Conservation (phyloP, 805 yeast genomes). For the Phaffomyces thermotolerans region DNA sequence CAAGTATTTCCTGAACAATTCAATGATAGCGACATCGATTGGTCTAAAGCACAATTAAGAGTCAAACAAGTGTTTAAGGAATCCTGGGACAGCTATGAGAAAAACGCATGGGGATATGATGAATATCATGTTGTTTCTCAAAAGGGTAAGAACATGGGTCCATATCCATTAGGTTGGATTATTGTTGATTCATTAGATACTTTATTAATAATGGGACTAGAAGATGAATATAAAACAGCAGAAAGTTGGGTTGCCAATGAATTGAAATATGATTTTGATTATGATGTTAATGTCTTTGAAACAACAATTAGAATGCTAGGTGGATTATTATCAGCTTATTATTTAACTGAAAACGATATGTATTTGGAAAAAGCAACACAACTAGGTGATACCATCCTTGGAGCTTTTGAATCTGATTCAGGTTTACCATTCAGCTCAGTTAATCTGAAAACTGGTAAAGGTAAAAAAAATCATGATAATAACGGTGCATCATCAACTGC, state of each 20-base stretch:
- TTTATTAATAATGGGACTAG: constrained; percentile 57
- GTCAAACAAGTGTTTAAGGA: constrained; percentile 65
- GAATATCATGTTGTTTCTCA: constrained; percentile 63
- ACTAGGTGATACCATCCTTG: constrained; percentile 64
- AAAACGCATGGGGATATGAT: constrained; percentile 81
- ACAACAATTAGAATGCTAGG: constrained; percentile 95
- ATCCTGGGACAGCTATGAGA: constrained; percentile 71
- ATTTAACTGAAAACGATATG: constrained; percentile 59
- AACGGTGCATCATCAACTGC: constrained; percentile 83
- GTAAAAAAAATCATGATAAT: constrained; percentile 54
- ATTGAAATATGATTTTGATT: constrained; percentile 63
- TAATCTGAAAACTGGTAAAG: constrained; percentile 58
- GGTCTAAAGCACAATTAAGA: constrained; percentile 41
- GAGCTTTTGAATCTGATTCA: constrained; percentile 56
- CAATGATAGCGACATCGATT: constrained; percentile 17
- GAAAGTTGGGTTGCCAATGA: constrained; percentile 68
- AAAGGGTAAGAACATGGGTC: constrained; percentile 66
- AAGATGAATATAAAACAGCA: constrained; percentile 56
- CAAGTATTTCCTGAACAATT: constrained; percentile 6
- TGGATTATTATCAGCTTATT: constrained; percentile 79
- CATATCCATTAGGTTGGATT: constrained; percentile 85
- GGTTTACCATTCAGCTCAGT: constrained; percentile 80
- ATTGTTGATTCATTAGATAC: constrained; percentile 86
- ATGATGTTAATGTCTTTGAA: constrained; percentile 77
- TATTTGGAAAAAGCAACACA: constrained; percentile 74